phyloP scores from a whole-genome alignment of 768 basidiomycete species.

The Phallus indusiatus region DNA sequence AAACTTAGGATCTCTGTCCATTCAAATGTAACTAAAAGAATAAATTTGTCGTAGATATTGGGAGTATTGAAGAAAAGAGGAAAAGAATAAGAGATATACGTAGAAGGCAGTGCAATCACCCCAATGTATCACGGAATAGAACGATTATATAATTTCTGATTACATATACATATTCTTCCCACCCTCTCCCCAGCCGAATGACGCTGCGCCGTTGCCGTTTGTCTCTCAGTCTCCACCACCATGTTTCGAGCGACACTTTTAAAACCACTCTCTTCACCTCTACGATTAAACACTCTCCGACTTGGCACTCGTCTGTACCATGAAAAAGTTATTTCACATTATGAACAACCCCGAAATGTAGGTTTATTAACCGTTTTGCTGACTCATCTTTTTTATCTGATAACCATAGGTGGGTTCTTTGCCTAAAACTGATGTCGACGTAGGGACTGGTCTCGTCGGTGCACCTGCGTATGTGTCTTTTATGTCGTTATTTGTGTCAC shows the following conservation, averaged over 20 bases:
- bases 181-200: background rate
- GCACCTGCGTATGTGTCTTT: conserved; percentile 74
- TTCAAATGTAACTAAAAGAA: background rate
- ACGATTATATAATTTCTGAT: background rate
- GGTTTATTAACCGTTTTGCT: conserved; percentile 22
- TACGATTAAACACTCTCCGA: conserved; percentile 37
- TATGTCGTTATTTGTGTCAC: background rate
- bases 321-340: conserved; percentile 95
- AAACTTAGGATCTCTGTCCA: conserved; percentile 1
- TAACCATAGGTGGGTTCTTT: conserved; percentile 87
- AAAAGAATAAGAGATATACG: background rate
- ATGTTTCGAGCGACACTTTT: conserved; percentile 64
- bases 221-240: conserved; percentile 29
- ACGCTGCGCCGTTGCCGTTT: background rate
- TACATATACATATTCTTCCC: background rate
- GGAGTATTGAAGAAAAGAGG: background rate
- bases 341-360: conserved; percentile 96
- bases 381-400: conserved; percentile 45
- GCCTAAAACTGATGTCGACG: conserved; percentile 82
- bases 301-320: conserved; percentile 69
- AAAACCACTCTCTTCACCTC: conserved; percentile 35
- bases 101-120: background rate
- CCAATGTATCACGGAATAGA: background rate
- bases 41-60: background rate
- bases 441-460: conserved; percentile 96